phyloP scores from a whole-genome alignment of 306 rosid species.

The Corylus avellana region DNA sequence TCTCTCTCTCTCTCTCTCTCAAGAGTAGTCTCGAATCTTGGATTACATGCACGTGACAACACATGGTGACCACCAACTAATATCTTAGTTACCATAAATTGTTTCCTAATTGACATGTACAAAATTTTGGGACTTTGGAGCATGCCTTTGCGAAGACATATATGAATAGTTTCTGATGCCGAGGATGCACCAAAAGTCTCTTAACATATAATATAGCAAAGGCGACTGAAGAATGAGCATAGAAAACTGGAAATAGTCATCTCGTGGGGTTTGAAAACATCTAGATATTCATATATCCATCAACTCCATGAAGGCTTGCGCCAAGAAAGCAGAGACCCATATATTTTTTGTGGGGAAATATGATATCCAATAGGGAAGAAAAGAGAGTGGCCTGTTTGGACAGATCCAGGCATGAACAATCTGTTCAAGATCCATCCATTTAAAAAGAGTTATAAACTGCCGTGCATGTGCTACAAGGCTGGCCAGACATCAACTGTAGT shows the following conservation, averaged over 20 bases:
- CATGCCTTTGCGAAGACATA: slow-evolving; percentile 20
- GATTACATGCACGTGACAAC: slow-evolving; percentile 38
- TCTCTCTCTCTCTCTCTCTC: background rate
- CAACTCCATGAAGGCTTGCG: background rate
- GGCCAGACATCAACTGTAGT: too few relatives aligned
- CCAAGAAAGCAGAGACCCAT: background rate
- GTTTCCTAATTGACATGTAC: background rate
- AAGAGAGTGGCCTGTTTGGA: too few relatives aligned
- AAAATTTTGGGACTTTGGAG: background rate
- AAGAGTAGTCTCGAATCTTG: background rate
- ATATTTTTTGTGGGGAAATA: background rate
- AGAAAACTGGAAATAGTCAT: slow-evolving; percentile 1
- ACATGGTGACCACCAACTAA: slow-evolving; percentile 39
- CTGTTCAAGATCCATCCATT: background rate
- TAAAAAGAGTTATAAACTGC: background rate
- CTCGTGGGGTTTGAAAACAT: background rate
- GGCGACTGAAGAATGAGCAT: background rate
- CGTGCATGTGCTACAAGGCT: background rate
- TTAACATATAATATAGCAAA: background rate
- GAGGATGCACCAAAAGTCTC: slow-evolving; percentile 6
- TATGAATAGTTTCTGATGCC: slow-evolving; percentile 6
- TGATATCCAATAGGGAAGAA: background rate
- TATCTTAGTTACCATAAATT: slow-evolving; percentile 13
- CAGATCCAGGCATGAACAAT: background rate
- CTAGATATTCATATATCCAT: too few relatives aligned